These are phyloP conservation scores for Pyrenophora seminiperda DNA, from an alignment of 2,329 filamentous ascomycete species.

Conservation along the genomic window DNA sequence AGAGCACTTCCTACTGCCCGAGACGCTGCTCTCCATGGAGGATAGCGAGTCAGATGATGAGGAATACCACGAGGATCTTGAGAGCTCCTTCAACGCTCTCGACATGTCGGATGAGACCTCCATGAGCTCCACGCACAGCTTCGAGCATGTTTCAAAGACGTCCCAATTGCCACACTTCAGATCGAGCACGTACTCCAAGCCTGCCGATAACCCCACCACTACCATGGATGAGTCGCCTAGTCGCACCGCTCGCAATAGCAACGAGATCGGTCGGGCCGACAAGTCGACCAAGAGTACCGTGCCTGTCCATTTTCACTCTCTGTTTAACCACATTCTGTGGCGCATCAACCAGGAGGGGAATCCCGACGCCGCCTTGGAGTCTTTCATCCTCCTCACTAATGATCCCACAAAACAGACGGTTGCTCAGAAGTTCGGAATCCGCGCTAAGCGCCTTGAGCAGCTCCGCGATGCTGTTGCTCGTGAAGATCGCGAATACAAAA, in stretches of 20 bases:
- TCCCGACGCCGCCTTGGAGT: slow-evolving; percentile 54
- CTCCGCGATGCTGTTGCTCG: slow-evolving; percentile 56
- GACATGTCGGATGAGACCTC: slow-evolving; percentile 48
- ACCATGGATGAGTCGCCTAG: slow-evolving; percentile 27
- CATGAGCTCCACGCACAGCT: slow-evolving; percentile 52
- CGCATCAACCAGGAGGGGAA: slow-evolving; percentile 57
- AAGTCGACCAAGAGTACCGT: slow-evolving; percentile 40
- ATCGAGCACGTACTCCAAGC: slow-evolving; percentile 31
- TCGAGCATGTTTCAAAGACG: slow-evolving; percentile 45
- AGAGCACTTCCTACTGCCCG: slow-evolving; percentile 55
- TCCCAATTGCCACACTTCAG: slow-evolving; percentile 50
- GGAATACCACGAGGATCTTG: slow-evolving; percentile 45
- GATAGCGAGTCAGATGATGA: slow-evolving; percentile 48
- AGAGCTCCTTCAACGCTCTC: slow-evolving; percentile 45
- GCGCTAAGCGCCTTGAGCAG: slow-evolving; percentile 56
- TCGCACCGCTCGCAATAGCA: slow-evolving; percentile 40
- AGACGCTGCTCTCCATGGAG: slow-evolving; percentile 56
- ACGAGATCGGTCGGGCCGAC: slow-evolving; percentile 26
- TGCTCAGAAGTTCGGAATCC: slow-evolving; percentile 57
- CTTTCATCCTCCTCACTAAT: slow-evolving; percentile 59
- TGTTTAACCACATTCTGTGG: slow-evolving; percentile 60
- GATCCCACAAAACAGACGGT: slow-evolving; percentile 53
- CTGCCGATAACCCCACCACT: slow-evolving; percentile 15
- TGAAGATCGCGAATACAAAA: slow-evolving; percentile 56
- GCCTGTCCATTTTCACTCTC: slow-evolving; percentile 51